Base-by-base conservation (phyloP, 768 basidiomycete genomes). In the Cystobasidiopsis lactophilus region DNA sequence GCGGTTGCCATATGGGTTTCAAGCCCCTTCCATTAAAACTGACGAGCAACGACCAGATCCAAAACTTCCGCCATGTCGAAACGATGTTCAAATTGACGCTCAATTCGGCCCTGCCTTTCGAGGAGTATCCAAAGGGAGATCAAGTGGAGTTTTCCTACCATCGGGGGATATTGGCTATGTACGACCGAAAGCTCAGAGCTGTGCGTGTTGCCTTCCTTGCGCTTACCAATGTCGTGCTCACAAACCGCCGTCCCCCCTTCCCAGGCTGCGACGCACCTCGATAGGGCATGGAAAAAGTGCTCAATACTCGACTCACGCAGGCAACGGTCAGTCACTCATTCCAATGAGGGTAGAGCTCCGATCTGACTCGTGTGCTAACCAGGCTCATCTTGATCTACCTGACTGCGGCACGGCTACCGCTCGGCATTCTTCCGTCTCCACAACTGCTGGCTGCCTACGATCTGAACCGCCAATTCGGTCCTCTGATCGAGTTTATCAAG, bases 341-440 rank as follows among this genome's bases (percentile, higher is more conserved):
- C n/a, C n/a, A n/a, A n/a, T n/a, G n/a, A n/a, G n/a, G n/a, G n/a
- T n/a, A n/a, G n/a, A n/a, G n/a, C n/a, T n/a, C n/a, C n/a, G n/a
- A n/a, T n/a, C n/a, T n/a, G n/a, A n/a, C n/a, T n/a, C n/a, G n/a
- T n/a, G n/a, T n/a, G n/a, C n/a, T n/a, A n/a, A n/a, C n/a, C 50
- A 63, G 62, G 24, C 35, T 59, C 21, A 63, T 63, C 41, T 33
- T 63, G n/a, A 53, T 56, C 5, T 61, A 61, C 51, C 49, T 60
- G 16, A 54, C 59, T 44, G 53, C 54, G 1, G 56, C 62, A 0
- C 56, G 52, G 0, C 50, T 63, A 0, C 59, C 59, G 0, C 54
- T 63, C 21, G 62, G 62, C 4, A 52, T 46, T 31, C 59, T 61
- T 24, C 62, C 60, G 1, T 31, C 39, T 1, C 14, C 11, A 5